A percentile compares a stretch with the other conserved stretches of the same genome.
phyloP scores from a whole-genome alignment of 2,329 filamentous ascomycete species.

The Septoria linicola region DNA sequence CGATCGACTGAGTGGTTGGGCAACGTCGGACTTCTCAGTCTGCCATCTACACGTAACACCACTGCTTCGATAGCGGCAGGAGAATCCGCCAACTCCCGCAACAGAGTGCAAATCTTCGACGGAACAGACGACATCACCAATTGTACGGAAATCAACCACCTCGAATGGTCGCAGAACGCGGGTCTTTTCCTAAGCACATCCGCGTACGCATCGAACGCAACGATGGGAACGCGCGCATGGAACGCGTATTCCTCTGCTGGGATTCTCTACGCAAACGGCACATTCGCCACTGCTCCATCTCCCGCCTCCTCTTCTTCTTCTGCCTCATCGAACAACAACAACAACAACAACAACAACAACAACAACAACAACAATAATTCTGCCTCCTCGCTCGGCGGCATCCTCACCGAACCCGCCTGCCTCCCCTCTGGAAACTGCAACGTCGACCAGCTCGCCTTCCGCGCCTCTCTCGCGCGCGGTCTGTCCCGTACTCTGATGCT shows the following conservation, averaged over 20 bases:
- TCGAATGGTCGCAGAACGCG: constrained; percentile 65
- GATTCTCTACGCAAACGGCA: constrained; percentile 7
- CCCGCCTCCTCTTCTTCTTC: no score
- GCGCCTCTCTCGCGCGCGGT: constrained; percentile 60
- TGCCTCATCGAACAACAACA: no score
- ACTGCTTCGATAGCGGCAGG: no score
- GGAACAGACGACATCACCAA: constrained; percentile 57
- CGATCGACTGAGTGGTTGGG: constrained; percentile 66
- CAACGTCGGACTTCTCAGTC: constrained; percentile 57
- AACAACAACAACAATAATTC: constrained; percentile 50
- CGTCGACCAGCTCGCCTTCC: constrained; percentile 70
- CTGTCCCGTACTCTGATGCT: constrained; percentile 19
- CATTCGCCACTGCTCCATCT: constrained; percentile 52
- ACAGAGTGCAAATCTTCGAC: constrained; percentile 55
- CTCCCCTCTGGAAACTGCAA: constrained; percentile 62
- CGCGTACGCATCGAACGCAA: constrained; percentile 46
- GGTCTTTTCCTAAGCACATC: constrained; percentile 66
- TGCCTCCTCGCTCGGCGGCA: neutral
- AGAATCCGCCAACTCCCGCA: constrained; percentile 3
- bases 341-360: no score
- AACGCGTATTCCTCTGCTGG: constrained; percentile 3
- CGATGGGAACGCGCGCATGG: constrained; percentile 27
- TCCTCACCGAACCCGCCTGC: constrained; percentile 67
- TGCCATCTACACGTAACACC: constrained; percentile 2
- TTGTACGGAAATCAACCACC: constrained; percentile 50